Conservation (phyloP, 2,329 filamentous ascomycete genomes). For the Exophiala alcalophila region DNA sequence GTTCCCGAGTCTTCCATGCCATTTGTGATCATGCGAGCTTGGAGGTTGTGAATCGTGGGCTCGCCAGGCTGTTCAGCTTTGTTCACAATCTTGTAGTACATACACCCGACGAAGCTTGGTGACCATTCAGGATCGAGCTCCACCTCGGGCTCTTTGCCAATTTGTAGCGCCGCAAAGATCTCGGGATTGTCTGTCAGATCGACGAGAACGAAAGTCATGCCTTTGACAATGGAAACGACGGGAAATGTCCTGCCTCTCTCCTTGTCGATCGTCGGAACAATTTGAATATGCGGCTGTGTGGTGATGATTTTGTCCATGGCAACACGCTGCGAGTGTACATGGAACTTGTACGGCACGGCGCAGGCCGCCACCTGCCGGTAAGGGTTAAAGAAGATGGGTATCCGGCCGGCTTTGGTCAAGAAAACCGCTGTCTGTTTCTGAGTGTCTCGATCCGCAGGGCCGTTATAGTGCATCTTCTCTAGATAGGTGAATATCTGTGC, state of each 20-base stretch:
- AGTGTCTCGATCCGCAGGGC: conserved; percentile 21
- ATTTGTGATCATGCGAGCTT: conserved; percentile 34
- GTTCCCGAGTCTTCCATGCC: conserved; percentile 60
- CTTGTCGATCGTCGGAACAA: conserved; percentile 30
- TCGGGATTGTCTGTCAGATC: conserved; percentile 33
- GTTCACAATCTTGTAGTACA: conserved; percentile 34
- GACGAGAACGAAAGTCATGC: conserved; percentile 56
- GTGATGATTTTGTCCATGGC: conserved; percentile 32
- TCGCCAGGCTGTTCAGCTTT: conserved; percentile 29
- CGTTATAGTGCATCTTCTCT: conserved; percentile 15
- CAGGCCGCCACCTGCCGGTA: conserved; percentile 53
- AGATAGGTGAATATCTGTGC: conserved; percentile 19
- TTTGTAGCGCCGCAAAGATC: conserved; percentile 29
- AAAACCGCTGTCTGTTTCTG: conserved; percentile 27
- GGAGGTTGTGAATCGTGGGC: conserved; percentile 34
- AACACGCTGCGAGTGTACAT: conserved; percentile 51
- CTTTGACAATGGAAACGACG: conserved; percentile 64
- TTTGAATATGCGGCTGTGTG: conserved; percentile 31
- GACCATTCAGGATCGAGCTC: conserved; percentile 35
- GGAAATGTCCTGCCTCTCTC: conserved; percentile 41
- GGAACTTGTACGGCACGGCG: conserved; percentile 65
- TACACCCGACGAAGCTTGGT: conserved; percentile 33
- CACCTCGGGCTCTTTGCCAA: conserved; percentile 31
- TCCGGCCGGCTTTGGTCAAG: conserved; percentile 44
- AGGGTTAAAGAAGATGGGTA: conserved; percentile 43